Evolutionary conservation across 805 yeast genomes (phyloP).

Genomic region (Wickerhamomyces pijperi): DNA sequence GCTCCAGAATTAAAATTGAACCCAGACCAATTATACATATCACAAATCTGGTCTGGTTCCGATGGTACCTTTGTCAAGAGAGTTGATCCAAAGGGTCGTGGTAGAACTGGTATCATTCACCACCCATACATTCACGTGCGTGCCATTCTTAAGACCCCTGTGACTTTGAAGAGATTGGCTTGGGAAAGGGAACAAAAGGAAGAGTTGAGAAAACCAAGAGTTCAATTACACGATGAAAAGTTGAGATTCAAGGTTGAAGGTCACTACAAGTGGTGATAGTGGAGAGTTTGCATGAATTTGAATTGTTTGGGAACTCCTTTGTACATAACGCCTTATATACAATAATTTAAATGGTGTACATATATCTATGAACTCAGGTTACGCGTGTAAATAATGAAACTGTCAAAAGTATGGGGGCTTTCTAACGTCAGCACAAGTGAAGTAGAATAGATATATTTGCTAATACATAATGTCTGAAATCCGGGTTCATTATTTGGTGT

Average conservation of each 20-base stretch:
- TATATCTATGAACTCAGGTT: too few relatives aligned
- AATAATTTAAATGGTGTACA: too few relatives aligned
- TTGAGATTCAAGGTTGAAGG: constrained; percentile 40
- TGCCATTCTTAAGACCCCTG: constrained; percentile 60
- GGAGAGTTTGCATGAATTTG: not conserved
- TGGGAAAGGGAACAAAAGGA: constrained; percentile 46
- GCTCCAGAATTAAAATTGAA: constrained; percentile 50
- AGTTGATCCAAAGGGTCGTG: constrained; percentile 80
- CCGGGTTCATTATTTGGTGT: too few relatives aligned
- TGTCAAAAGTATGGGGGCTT: too few relatives aligned
- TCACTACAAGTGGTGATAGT: constrained; percentile 44
- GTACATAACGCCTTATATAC: too few relatives aligned
- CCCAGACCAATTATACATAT: constrained; percentile 54
- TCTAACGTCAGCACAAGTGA: too few relatives aligned
- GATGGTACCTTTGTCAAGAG: constrained; percentile 70
- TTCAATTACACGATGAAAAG: constrained; percentile 31
- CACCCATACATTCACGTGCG: constrained; percentile 76
- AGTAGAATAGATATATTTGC: too few relatives aligned
- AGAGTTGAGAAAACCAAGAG: constrained; percentile 39
- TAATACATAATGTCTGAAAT: too few relatives aligned
- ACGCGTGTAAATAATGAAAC: too few relatives aligned
- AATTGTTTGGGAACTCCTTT: too few relatives aligned
- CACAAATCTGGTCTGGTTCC: constrained; percentile 84
- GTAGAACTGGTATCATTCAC: constrained; percentile 68
- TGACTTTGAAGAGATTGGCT: constrained; percentile 47